phyloP scores from a whole-genome alignment of 2,329 filamentous ascomycete species.

The Dactylellina leptospora region DNA sequence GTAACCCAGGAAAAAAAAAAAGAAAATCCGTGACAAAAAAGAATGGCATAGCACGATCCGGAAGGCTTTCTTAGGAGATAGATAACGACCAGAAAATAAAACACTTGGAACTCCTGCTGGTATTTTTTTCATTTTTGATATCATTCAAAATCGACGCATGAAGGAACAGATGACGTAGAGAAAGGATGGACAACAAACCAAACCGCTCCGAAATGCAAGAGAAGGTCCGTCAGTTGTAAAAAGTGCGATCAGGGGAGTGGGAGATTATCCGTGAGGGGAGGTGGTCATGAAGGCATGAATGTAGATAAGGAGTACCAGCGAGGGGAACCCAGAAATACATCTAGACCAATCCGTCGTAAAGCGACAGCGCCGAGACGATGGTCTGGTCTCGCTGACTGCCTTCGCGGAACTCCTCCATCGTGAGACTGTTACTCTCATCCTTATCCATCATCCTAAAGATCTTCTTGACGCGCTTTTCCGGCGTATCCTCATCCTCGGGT shows the following conservation, averaged over 20 bases:
- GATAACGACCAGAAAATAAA: neutral
- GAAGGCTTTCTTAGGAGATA: neutral
- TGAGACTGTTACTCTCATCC: conserved; percentile 95
- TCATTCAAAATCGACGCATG: neutral
- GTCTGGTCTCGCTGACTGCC: conserved; percentile 98
- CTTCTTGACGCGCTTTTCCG: conserved; percentile 96
- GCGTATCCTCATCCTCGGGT: conserved; percentile 97
- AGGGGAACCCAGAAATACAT: neutral
- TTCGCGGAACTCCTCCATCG: conserved; percentile 99
- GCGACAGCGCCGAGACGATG: conserved; percentile 92
- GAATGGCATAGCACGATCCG: neutral
- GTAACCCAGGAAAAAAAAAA: too few species aligned
- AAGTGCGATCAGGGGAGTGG: too few species aligned
- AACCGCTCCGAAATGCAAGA: conserved; percentile 43
- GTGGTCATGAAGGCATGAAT: too few species aligned
- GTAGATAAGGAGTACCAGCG: too few species aligned
- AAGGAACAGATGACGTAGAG: too few species aligned
- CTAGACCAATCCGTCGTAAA: conserved; percentile 94
- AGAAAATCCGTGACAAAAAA: too few species aligned
- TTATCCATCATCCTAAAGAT: conserved; percentile 99
- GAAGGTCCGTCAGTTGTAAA: too few species aligned
- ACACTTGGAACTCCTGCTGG: conserved; percentile 14
- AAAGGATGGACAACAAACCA: conserved; percentile 6
- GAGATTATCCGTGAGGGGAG: too few species aligned
- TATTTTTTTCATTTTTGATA: conserved; percentile 32